A percentile compares a stretch with the other conserved stretches of the same genome.
These are phyloP conservation scores for Phytophthora tubulina DNA, from an alignment of 352 stramenopile genomes.

Conservation along the genomic window DNA sequence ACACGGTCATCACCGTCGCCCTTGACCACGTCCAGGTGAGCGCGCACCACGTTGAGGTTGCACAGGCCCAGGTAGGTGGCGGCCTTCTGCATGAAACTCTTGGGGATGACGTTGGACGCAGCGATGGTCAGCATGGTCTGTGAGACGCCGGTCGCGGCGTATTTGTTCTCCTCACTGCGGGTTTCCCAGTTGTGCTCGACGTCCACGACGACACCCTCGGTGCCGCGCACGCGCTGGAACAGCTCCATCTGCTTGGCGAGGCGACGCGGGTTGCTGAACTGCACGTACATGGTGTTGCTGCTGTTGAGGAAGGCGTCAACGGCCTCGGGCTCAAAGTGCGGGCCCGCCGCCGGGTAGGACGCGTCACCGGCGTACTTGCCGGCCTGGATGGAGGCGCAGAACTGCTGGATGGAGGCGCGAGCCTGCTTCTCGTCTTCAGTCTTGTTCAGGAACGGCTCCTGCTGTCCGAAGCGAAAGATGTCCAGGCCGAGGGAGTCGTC, in stretches of 20 bases:
- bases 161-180: conserved; percentile 85
- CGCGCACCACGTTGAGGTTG: conserved; percentile 95
- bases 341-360: conserved; percentile 61
- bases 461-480: conserved; percentile 87
- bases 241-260: conserved; percentile 78
- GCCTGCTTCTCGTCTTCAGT: conserved; percentile 67
- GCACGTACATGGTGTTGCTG: conserved; percentile 86
- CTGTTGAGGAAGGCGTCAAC: conserved; percentile 76
- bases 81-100: conserved; percentile 84
- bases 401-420: conserved; percentile 67
- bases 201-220: conserved; percentile 78
- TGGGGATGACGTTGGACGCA: conserved; percentile 85
- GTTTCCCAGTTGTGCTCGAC: conserved; percentile 89
- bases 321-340: conserved; percentile 69
- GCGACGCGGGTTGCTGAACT: conserved; percentile 82
- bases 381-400: conserved; percentile 80
- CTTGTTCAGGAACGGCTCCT: conserved; percentile 77
- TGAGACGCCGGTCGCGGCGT: conserved; percentile 49
- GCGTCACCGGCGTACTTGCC: conserved; percentile 73
- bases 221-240: conserved; percentile 74
- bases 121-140: conserved; percentile 91
- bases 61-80: conserved; percentile 92
- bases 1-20: conserved; percentile 82
- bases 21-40: conserved; percentile 95
- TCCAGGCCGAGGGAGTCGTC: conserved; percentile 89